Evolutionary conservation across 306 rosid genomes (phyloP).

Genomic region (Rosa multiflora): DNA sequence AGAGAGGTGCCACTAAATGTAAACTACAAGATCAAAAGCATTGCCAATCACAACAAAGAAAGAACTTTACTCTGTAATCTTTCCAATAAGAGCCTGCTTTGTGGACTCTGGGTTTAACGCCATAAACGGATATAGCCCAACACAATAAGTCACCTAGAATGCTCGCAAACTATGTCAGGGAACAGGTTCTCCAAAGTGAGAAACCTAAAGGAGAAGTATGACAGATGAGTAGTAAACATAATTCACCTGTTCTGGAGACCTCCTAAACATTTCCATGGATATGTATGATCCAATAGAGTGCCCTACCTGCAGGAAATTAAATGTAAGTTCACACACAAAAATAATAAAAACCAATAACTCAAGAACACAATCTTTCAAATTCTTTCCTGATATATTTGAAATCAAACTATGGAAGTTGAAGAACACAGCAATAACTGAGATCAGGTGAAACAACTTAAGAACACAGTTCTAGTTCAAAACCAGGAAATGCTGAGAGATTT

Average conservation of each 20-base stretch:
- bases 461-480: constrained; percentile 14
- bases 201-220: constrained; percentile 26
- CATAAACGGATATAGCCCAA: constrained; percentile 89
- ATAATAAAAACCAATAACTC: constrained; percentile 14
- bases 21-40: not conserved
- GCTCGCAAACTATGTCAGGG: constrained; percentile 29
- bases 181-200: constrained; percentile 18
- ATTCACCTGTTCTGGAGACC: constrained; percentile 60
- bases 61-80: constrained; percentile 47
- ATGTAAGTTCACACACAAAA: constrained; percentile 27
- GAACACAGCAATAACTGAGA: not conserved
- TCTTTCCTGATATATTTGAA: constrained; percentile 8
- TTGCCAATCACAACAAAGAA: not conserved
- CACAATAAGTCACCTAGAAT: constrained; percentile 64
- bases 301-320: constrained; percentile 59
- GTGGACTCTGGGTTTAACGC: constrained; percentile 51
- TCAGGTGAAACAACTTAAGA: not conserved
- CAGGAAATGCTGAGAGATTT: constrained; percentile 14
- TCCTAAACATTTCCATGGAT: constrained; percentile 53
- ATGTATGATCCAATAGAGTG: constrained; percentile 91
- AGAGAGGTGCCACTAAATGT: constrained; percentile 6
- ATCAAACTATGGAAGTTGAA: constrained; percentile 1
- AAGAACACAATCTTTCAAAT: constrained; percentile 15
- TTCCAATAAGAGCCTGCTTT: constrained; percentile 49
- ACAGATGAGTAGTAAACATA: constrained; percentile 7